A percentile compares a stretch with the other conserved stretches of the same genome.
Conservation (phyloP, 306 rosid genomes). For the Morella rubra region DNA sequence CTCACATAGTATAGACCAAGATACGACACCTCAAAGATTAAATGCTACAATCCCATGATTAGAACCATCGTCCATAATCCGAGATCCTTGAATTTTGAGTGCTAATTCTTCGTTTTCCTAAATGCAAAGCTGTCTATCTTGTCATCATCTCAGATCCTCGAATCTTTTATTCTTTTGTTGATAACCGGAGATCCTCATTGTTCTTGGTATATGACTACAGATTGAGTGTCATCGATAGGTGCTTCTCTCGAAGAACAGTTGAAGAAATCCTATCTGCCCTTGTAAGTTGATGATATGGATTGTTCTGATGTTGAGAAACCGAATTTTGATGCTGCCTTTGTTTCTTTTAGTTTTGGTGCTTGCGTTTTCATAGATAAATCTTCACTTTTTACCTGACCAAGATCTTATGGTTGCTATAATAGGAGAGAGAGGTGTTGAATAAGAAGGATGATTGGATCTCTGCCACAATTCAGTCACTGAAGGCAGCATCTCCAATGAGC, state of each 20-base stretch:
- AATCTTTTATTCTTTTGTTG: not conserved
- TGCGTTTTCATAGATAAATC: slow-evolving; percentile 5
- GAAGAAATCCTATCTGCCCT: slow-evolving; percentile 79
- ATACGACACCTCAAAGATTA: not conserved
- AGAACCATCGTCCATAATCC: not conserved
- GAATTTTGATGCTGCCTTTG: not conserved
- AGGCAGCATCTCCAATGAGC: slow-evolving; percentile 80
- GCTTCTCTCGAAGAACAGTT: slow-evolving; percentile 71
- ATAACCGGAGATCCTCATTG: not conserved
- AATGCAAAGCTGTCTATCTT: not conserved
- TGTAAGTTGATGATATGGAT: slow-evolving; percentile 49
- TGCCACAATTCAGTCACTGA: slow-evolving; percentile 59
- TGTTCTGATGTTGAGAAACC: not conserved
- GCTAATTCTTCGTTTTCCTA: not conserved
- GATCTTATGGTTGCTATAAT: slow-evolving; percentile 27
- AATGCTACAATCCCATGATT: not conserved
- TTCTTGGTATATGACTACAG: slow-evolving; percentile 39
- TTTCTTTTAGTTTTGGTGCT: slow-evolving; percentile 10
- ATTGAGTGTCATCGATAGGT: slow-evolving; percentile 68
- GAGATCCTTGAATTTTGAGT: not conserved
- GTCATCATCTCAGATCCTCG: not conserved
- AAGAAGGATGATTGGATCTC: slow-evolving; percentile 59
- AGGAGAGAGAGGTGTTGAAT: slow-evolving; percentile 61
- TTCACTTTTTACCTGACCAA: slow-evolving; percentile 21
- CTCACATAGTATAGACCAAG: not conserved